Evolutionary conservation across 108 stramenopile genomes (phyloP).

Genomic region (Nitzschia palea): DNA sequence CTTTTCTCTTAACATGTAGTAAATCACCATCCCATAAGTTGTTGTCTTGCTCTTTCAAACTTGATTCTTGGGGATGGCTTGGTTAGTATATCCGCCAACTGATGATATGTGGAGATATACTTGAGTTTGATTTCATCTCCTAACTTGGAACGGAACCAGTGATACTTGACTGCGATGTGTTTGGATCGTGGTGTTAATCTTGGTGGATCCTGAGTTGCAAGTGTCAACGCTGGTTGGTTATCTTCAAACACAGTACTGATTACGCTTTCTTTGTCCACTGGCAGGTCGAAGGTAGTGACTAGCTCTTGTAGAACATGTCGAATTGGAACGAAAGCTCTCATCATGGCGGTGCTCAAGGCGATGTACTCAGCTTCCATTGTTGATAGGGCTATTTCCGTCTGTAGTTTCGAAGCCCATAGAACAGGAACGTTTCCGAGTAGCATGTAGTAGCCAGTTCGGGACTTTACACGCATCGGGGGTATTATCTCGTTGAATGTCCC

Average conservation of each 20-base stretch:
- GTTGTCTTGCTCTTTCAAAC: not conserved
- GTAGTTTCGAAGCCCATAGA: constrained; percentile 42
- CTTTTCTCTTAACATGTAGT: no score
- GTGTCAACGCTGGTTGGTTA: not conserved
- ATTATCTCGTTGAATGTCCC: constrained; percentile 21
- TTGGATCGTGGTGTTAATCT: constrained; percentile 21
- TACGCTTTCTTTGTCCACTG: not conserved
- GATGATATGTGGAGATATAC: not conserved
- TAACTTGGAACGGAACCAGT: constrained; percentile 18
- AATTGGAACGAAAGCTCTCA: constrained; percentile 31
- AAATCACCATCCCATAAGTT: constrained; percentile 6
- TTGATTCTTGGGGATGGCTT: not conserved
- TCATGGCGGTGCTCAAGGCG: constrained; percentile 30
- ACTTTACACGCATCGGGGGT: constrained; percentile 25
- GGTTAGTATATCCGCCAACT: not conserved
- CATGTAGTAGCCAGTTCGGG: constrained; percentile 29
- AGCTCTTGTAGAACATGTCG: constrained; percentile 4
- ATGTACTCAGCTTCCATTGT: constrained; percentile 52
- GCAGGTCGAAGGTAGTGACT: not conserved
- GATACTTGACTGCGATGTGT: constrained; percentile 18
- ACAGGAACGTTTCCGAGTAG: constrained; percentile 28
- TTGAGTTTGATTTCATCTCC: not conserved
- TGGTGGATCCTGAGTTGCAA: constrained; percentile 4
- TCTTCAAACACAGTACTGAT: not conserved
- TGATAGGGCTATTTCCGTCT: constrained; percentile 39